Percentiles rank a stretch among this genome's conserved stretches.
Evolutionary conservation across 2,329 filamentous ascomycete species (phyloP).

Genomic region (Teratosphaeriaceae sp.): DNA sequence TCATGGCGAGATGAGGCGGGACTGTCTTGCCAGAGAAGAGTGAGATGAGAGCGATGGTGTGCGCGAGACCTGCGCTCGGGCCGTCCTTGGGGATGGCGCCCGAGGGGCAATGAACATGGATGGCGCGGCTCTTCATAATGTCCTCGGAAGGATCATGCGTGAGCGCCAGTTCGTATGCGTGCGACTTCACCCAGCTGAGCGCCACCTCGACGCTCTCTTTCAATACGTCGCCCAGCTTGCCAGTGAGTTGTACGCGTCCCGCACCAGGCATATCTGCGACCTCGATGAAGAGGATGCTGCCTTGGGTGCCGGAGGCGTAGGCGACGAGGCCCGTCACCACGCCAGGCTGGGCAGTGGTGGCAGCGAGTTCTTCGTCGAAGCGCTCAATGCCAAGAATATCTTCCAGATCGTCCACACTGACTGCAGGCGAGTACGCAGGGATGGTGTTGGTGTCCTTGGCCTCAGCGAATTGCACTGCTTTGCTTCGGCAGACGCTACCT

Average conservation of each 20-base stretch:
- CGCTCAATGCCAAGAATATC: conserved; percentile 86
- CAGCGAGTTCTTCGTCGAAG: conserved; percentile 92
- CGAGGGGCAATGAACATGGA: conserved; percentile 93
- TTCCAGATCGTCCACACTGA: conserved; percentile 77
- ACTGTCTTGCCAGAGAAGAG: conserved; percentile 82
- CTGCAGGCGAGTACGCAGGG: conserved; percentile 60
- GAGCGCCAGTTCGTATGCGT: conserved; percentile 84
- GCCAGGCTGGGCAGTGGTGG: conserved; percentile 72
- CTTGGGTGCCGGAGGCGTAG: conserved; percentile 86
- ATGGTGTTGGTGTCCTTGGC: conserved; percentile 67
- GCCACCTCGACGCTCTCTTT: conserved; percentile 97
- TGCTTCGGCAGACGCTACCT: conserved; percentile 86
- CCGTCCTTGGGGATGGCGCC: conserved; percentile 95
- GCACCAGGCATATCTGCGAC: conserved; percentile 94
- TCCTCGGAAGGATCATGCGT: conserved; percentile 75
- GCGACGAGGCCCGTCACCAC: conserved; percentile 95
- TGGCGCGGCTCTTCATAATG: conserved; percentile 89
- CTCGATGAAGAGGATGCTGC: conserved; percentile 96
- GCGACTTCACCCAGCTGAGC: conserved; percentile 92
- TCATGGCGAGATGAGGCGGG: conserved; percentile 93
- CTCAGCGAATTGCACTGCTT: conserved; percentile 92
- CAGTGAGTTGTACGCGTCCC: conserved; percentile 88
- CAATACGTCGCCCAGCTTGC: conserved; percentile 91
- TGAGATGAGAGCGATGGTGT: conserved; percentile 87
- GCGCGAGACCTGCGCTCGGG: conserved; percentile 75